phyloP scores from a whole-genome alignment of 1,284 basidiomycete species.

The Cryptococcus jaspeensis region DNA sequence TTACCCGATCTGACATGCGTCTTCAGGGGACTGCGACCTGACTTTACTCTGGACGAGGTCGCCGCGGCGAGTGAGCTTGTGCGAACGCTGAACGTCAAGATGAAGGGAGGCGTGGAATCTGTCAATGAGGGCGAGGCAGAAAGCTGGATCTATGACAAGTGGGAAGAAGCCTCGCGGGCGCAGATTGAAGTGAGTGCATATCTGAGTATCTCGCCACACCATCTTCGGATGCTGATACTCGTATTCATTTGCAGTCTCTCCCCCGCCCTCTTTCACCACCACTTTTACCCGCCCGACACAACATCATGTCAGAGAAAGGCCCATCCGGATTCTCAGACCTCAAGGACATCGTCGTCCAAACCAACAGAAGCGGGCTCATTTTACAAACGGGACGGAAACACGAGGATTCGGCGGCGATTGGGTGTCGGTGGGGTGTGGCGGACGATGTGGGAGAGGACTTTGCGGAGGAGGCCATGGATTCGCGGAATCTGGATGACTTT shows the following conservation, averaged over 20 bases:
- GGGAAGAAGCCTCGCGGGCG: constrained; percentile 2
- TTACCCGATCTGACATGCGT: background rate
- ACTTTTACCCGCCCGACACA: background rate
- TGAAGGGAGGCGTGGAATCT: background rate
- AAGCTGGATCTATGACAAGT: constrained; percentile 8
- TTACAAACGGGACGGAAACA: background rate
- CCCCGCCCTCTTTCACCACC: background rate
- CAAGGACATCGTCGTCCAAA: background rate
- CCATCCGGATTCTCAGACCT: background rate
- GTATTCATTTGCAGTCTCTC: background rate
- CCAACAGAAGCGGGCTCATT: background rate
- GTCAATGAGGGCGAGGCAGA: background rate
- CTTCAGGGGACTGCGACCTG: background rate
- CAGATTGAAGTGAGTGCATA: background rate
- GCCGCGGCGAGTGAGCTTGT: background rate
- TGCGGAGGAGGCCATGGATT: background rate
- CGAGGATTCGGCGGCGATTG: background rate
- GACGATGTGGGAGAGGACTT: background rate
- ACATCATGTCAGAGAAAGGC: background rate
- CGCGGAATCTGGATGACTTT: background rate
- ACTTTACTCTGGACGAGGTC: background rate
- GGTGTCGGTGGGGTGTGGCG: background rate
- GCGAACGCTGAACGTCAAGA: background rate
- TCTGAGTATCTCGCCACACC: background rate
- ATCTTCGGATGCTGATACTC: background rate